Conservation (phyloP, 495 filamentous ascomycete species). For the Podospora appendiculata region DNA sequence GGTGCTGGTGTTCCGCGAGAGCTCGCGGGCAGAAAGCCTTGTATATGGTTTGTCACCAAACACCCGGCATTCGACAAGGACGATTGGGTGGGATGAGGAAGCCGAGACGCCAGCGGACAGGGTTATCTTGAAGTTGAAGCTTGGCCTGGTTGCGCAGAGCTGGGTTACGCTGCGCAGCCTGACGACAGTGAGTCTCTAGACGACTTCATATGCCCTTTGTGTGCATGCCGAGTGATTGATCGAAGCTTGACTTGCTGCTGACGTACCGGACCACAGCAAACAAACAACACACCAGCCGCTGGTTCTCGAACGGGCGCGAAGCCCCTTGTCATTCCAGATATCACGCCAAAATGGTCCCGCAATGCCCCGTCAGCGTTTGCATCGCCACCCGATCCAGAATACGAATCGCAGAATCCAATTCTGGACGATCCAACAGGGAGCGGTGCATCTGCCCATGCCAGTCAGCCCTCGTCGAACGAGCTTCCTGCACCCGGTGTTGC, state of each 20-base stretch:
- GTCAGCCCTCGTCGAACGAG: neutral
- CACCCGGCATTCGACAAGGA: conserved; percentile 9
- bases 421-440: conserved; percentile 12
- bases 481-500: neutral
- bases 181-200: conserved; percentile 15
- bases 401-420: neutral
- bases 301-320: neutral
- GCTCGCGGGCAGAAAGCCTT: conserved; percentile 19
- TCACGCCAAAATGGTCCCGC: conserved; percentile 10
- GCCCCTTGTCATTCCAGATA: conserved; percentile 10
- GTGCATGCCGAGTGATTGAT: no score
- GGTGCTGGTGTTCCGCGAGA: conserved; percentile 23
- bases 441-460: conserved; percentile 11
- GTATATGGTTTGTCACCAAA: conserved; percentile 13
- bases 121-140: conserved; percentile 8
- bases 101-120: conserved; percentile 1
- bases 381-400: conserved; percentile 3
- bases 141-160: conserved; percentile 23
- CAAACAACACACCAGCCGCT: neutral
- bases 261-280: neutral
- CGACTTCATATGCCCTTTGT: conserved; percentile 2
- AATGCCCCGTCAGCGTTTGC: neutral
- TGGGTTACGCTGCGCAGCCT: conserved; percentile 20
- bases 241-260: no score
- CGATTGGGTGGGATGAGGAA: conserved; percentile 14